Evolutionary conservation across 2,329 filamentous ascomycete species (phyloP).

Genomic region (Pseudovirgaria hyperparasitica): DNA sequence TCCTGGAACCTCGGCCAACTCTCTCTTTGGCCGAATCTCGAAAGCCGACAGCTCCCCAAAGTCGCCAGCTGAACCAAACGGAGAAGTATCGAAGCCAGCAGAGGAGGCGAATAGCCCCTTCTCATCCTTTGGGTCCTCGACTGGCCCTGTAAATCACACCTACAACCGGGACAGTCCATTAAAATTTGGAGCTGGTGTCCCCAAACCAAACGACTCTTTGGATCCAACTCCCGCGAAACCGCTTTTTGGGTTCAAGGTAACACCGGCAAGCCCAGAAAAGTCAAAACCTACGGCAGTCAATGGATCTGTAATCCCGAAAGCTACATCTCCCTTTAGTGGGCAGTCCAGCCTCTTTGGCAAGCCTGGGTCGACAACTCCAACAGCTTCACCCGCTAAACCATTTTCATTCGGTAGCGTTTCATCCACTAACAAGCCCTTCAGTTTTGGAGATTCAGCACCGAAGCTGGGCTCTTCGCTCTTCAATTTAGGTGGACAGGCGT

Average conservation of each 20-base stretch:
- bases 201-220: too few relatives aligned
- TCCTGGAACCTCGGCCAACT: slow-evolving; percentile 8
- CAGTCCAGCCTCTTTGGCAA: slow-evolving; percentile 16
- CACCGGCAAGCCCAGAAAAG: slow-evolving; percentile 7
- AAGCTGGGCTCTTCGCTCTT: not conserved
- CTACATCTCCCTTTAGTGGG: slow-evolving; percentile 15
- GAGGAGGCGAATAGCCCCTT: not conserved
- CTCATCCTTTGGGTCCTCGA: slow-evolving; percentile 9
- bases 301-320: slow-evolving; percentile 7
- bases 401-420: too few relatives aligned
- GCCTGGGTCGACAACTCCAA: slow-evolving; percentile 4
- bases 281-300: slow-evolving; percentile 8
- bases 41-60: slow-evolving; percentile 5
- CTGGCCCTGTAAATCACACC: slow-evolving; percentile 18
- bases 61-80: slow-evolving; percentile 1
- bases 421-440: slow-evolving; percentile 1
- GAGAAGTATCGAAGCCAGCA: not conserved
- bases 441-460: slow-evolving; percentile 1
- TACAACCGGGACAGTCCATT: slow-evolving; percentile 22
- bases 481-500: not conserved
- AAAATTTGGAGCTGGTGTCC: slow-evolving; percentile 19
- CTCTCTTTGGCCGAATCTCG: slow-evolving; percentile 13
- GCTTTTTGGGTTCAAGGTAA: slow-evolving; percentile 3
- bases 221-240: not conserved
- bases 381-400: not conserved